Evolutionary conservation across 2,329 filamentous ascomycete genomes (phyloP).

Genomic region (Dryadomyces quercus-mongolicae): DNA sequence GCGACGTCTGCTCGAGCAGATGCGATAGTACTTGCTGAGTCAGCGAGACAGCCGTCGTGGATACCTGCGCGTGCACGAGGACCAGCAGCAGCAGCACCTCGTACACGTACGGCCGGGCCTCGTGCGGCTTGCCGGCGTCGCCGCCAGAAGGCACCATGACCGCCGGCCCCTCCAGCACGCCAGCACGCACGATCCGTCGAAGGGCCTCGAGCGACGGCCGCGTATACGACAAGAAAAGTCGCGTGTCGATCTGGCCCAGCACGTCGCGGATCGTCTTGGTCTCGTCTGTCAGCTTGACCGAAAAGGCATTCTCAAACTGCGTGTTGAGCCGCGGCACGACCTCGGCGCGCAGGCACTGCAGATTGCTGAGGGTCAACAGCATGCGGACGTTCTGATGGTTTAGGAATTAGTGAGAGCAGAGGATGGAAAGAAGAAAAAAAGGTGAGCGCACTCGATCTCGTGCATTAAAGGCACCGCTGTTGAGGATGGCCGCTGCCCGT

Average conservation of each 20-base stretch:
- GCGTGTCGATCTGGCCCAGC: constrained; percentile 76
- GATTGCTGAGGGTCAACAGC: constrained; percentile 85
- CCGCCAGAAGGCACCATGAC: constrained; percentile 37
- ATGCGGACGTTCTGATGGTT: constrained; percentile 67
- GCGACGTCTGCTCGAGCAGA: constrained; percentile 70
- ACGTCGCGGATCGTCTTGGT: constrained; percentile 85
- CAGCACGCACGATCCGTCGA: constrained; percentile 56
- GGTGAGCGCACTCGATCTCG: constrained; percentile 45
- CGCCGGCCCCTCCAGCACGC: constrained; percentile 38
- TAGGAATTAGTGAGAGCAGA: too few species aligned
- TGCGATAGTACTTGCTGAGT: constrained; percentile 74
- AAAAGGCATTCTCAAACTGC: constrained; percentile 88
- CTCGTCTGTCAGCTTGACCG: constrained; percentile 88
- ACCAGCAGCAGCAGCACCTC: constrained; percentile 75
- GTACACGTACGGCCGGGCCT: constrained; percentile 83
- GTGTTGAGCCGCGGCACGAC: constrained; percentile 80
- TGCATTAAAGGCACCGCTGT: constrained; percentile 38
- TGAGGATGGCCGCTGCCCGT: constrained; percentile 21
- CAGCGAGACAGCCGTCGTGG: constrained; percentile 64
- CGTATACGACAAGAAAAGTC: constrained; percentile 88
- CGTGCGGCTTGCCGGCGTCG: constrained; percentile 38
- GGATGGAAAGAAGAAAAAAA: background rate
- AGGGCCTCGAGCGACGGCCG: constrained; percentile 60
- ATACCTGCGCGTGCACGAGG: constrained; percentile 81
- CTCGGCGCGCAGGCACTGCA: constrained; percentile 69